phyloP scores from a whole-genome alignment of 208 protist species.

The Leishmania arabica region DNA sequence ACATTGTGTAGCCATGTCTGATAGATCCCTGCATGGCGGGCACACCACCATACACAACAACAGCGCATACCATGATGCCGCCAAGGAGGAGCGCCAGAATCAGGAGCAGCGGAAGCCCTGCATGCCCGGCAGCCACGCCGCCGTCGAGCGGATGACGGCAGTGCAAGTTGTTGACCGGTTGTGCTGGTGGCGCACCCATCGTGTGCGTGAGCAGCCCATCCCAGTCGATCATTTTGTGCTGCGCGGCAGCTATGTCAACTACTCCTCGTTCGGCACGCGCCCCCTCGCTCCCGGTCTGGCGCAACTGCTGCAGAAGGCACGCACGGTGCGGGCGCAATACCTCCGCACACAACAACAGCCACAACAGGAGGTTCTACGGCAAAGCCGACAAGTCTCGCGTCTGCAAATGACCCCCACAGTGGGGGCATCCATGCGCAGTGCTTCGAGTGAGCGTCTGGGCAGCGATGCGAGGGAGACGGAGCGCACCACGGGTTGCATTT shows the following conservation, averaged over 20 bases:
- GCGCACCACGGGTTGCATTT: background rate
- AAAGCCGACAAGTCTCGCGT: constrained; percentile 8
- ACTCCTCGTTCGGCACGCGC: constrained; percentile 47
- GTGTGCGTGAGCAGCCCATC: constrained; percentile 47
- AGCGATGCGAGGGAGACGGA: background rate
- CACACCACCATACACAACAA: constrained; percentile 22
- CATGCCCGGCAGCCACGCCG: background rate
- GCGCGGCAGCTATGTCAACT: constrained; percentile 46
- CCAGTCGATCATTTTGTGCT: constrained; percentile 46
- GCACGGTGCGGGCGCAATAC: constrained; percentile 14
- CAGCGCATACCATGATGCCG: background rate
- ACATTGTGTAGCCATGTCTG: background rate
- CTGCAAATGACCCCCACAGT: background rate
- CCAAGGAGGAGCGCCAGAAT: background rate
- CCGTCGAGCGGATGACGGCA: constrained; percentile 12
- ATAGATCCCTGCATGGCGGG: background rate
- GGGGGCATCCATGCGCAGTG: background rate
- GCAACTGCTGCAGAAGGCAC: constrained; percentile 26
- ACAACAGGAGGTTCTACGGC: constrained; percentile 14
- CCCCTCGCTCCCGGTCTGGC: constrained; percentile 33
- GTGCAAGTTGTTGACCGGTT: constrained; percentile 73
- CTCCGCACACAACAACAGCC: constrained; percentile 16
- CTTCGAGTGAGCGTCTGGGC: background rate
- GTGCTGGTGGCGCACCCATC: constrained; percentile 65
- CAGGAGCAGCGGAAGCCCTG: constrained; percentile 5